A percentile compares a stretch with the other conserved stretches of the same genome.
Evolutionary conservation across 306 rosid genomes (phyloP).

Genomic region (Lupinus albus): DNA sequence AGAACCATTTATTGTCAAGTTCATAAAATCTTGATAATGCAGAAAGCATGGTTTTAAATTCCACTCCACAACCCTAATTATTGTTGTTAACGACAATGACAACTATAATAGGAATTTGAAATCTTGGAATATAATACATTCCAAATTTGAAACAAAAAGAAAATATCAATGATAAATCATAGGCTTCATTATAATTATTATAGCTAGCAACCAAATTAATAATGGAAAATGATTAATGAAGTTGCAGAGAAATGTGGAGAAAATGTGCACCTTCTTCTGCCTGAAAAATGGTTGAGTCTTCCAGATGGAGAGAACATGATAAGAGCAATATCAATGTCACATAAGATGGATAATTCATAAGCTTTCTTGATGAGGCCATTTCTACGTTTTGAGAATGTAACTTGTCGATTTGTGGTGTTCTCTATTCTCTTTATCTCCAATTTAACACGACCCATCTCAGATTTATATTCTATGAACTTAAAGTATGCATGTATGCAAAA

Average conservation of each 20-base stretch:
- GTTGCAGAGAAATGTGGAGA: background rate
- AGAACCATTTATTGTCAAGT: background rate
- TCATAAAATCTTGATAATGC: background rate
- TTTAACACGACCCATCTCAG: constrained; percentile 80
- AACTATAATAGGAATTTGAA: too few species aligned
- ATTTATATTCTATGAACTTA: background rate
- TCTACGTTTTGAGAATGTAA: constrained; percentile 80
- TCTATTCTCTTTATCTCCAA: constrained; percentile 86
- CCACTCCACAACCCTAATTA: too few species aligned
- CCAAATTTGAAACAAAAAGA: background rate
- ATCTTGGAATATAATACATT: background rate
- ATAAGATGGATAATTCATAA: constrained; percentile 72
- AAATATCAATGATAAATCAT: background rate
- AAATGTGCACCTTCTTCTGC: constrained; percentile 56
- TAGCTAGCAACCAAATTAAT: background rate
- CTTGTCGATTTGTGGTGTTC: constrained; percentile 73
- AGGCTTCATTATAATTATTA: background rate
- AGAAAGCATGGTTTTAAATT: too few species aligned
- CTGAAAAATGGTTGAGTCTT: constrained; percentile 68
- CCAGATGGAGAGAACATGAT: constrained; percentile 78
- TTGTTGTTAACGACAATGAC: too few species aligned
- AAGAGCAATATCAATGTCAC: constrained; percentile 87
- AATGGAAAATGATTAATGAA: constrained; percentile 2
- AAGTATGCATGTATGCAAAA: constrained; percentile 26
- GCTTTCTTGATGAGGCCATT: constrained; percentile 90